Base-by-base conservation (phyloP, 306 rosid species). In the Gleditsia sinensis region DNA sequence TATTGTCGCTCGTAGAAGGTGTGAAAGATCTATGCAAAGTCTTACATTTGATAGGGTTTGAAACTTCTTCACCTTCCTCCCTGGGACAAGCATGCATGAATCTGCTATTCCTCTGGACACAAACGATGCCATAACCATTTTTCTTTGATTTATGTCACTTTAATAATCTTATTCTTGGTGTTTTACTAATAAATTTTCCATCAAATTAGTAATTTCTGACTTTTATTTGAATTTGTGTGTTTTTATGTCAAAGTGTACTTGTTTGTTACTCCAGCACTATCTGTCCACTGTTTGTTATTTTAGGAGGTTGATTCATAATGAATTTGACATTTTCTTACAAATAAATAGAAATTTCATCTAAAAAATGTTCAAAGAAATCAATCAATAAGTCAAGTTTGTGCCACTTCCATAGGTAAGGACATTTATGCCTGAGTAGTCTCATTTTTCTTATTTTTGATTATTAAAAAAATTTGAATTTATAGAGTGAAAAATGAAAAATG, bases 291-390 rank as follows among this genome's bases (percentile, higher is more conserved):
- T 57, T 55, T 63, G 71, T 8, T 21, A n/a, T 11, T 70, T 75
- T 77, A 53, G 62, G 50, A 39, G 61, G 57, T 69, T 82, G 37
- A 54, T 46, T 5, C 34, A 63, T 73, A n/a, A n/a, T n/a, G n/a
- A n/a, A n/a, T n/a, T n/a, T n/a, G n/a, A n/a, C n/a, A n/a, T n/a
- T n/a, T n/a, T n/a, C n/a, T n/a, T n/a, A n/a, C n/a, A n/a, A n/a
- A n/a, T n/a, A n/a, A n/a, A n/a, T n/a, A n/a, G n/a, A n/a, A n/a
- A n/a, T n/a, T n/a, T n/a, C n/a, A n/a, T n/a, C n/a, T n/a, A n/a
- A n/a, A n/a, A n/a, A n/a, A n/a, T n/a, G n/a, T n/a, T n/a, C n/a
- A n/a, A n/a, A n/a, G n/a, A n/a, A n/a, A n/a, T n/a, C n/a, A n/a
- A n/a, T n/a, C n/a, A n/a, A n/a, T n/a, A n/a, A n/a, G n/a, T n/a